Evolutionary conservation across 352 stramenopile genomes (phyloP), one percentile per base, ranked within the genome.

Genomic region (Saprolegnia parasitica): DNA sequence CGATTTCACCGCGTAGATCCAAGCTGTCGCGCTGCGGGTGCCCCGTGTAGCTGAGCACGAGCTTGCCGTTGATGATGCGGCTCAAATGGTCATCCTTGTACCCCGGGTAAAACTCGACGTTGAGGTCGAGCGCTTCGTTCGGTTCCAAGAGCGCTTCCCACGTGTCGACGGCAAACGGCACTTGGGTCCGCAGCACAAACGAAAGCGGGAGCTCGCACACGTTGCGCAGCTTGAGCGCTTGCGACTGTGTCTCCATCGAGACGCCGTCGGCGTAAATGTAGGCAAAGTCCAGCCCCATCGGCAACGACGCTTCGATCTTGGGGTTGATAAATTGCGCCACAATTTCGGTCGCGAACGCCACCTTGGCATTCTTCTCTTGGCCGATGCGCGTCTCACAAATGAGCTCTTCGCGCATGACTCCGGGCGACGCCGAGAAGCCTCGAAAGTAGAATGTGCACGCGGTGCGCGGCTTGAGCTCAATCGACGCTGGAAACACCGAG

Each of bases 381-480:
- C 91, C 90, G 11, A 97, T 87, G 16, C 88, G 90, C 1, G 87
- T 93, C 73, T 98, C 90, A 47, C 94, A 97, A 9, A 97, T 77
- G 13, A 98, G 73, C 15, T 91, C 76, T 72, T 98, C 95, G 40
- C 79, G 68, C 24, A 96, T 75, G 2, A 77, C 37, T 10, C 91
- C 91, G 21, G 86, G 62, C 0, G 63, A 72, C 0, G 78, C 75
- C 0, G 86, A 95, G 47, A 94, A 74, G 0, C 89, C 95, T 61
- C 91, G 91, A 64, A 98, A 97, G 1, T 93, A 84, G 73, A 98
- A 98, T 5, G 95, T 84, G 40, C 94, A 97, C 2, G 92, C 94
- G 3, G 95, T 98, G 21, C 92, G 79, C 0, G 95, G 93, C 55
- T 97, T 96, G 23, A 98, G 81, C 70, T 97, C 89, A 40, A 98